Base-by-base conservation (phyloP, 192 early-diverging fungal species). In the Mortierella antarctica region DNA sequence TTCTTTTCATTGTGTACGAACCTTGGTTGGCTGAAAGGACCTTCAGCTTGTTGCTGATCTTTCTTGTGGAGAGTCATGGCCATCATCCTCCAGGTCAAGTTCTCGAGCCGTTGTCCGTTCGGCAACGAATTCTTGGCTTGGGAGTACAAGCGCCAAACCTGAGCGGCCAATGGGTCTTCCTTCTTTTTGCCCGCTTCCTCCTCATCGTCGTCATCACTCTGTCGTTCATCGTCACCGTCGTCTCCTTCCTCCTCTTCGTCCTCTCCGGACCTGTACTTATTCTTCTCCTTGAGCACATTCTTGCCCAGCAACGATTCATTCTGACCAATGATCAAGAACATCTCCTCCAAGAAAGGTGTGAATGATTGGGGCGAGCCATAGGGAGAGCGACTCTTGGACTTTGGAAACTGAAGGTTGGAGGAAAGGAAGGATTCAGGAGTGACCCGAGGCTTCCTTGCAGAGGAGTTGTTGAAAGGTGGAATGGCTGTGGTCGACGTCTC, bases 81-180 rank as follows among this genome's bases (percentile, higher is more conserved):
- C 90, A 92, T 92, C 71, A 94, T 86, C 42, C 94, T 81, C 94
- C 94, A 95, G 7, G 91, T 88, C 75, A 95, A 67, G 71, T 94
- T 95, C 65, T 95, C 94, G 18, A 95, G 83, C 20, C 94, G 76
- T 44, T 86, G 87, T 1, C 91, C 93, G 47, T 93, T 87, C 15
- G 92, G 91, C 47, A 95, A 77, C 9, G 89, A 88, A 39, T 90
- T 85, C 79, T 92, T 94, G 49, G 91, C 91, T 71, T 90, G 90
- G 1, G 91, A 88, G 49, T 84, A 93, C 61, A 94, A 75, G 50
- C 83, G 72, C 94, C 94, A 95, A 2, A 90, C 82, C 66, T 93
- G 85, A 50, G 83, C 88, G n/a, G 82, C 67, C 18, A 86, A 47
- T 17, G 83, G 83, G 65, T 84, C 84, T 31, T 76, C 66, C 55